phyloP scores from a whole-genome alignment of 2,329 filamentous ascomycete genomes.

The Aspergillus piperis region DNA sequence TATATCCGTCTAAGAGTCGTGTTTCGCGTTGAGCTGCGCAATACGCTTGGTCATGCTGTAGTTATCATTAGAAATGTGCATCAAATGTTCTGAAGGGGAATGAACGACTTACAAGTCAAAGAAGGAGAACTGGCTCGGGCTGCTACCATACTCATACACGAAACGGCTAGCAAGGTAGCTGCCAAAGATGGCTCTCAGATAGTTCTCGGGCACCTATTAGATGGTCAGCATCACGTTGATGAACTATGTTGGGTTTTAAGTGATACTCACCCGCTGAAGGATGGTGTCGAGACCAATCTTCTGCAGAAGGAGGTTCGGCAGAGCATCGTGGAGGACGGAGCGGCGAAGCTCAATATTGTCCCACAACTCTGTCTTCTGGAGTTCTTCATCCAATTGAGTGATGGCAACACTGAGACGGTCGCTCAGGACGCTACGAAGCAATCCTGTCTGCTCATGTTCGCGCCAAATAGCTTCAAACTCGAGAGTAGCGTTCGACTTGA shows the following conservation, averaged over 20 bases:
- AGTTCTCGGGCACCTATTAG: constrained; percentile 76
- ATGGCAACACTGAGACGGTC: constrained; percentile 90
- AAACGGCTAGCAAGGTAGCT: constrained; percentile 94
- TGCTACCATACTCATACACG: constrained; percentile 92
- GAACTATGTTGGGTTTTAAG: background rate
- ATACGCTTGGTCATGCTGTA: constrained; percentile 43
- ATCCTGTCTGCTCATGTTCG: constrained; percentile 80
- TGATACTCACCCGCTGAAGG: constrained; percentile 66
- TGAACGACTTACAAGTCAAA: constrained; percentile 84
- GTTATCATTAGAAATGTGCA: constrained; percentile 15
- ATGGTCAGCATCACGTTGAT: constrained; percentile 22
- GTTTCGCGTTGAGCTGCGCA: constrained; percentile 28
- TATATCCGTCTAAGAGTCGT: constrained; percentile 13
- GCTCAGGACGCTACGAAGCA: constrained; percentile 80
- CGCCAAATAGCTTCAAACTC: constrained; percentile 99
- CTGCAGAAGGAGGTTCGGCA: constrained; percentile 79
- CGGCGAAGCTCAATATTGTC: constrained; percentile 74
- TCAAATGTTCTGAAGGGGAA: background rate
- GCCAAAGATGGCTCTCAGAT: constrained; percentile 92
- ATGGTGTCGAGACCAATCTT: constrained; percentile 92
- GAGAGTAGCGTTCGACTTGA: constrained; percentile 84
- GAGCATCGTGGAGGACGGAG: constrained; percentile 78
- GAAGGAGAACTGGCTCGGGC: constrained; percentile 94
- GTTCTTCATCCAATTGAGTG: constrained; percentile 93
- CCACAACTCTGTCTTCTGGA: constrained; percentile 93